A percentile compares a stretch with the other conserved stretches of the same genome.
Conservation (phyloP, 148 eudicot genomes). For the Selenicereus undatus region DNA sequence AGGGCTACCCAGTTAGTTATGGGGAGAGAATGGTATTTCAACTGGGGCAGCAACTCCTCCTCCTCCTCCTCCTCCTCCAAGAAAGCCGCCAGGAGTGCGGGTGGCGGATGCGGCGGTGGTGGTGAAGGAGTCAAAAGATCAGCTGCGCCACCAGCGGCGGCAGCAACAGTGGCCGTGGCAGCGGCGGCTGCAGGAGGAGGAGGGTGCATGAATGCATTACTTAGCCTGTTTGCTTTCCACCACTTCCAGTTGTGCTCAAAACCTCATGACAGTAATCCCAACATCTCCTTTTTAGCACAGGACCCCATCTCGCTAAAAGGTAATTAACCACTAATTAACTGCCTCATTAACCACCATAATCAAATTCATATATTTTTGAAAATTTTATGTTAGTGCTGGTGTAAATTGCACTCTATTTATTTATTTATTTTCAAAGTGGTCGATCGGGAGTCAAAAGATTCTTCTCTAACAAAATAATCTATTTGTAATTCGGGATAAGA, state of each 20-base stretch:
- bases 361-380: too few relatives aligned
- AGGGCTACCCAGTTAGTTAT: background rate
- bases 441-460: too few relatives aligned
- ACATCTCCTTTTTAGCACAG: constrained; percentile 24
- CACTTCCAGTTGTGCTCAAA: constrained; percentile 45
- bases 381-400: too few relatives aligned
- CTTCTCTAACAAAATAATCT: too few relatives aligned
- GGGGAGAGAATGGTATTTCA: constrained; percentile 54
- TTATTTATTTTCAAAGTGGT: too few relatives aligned
- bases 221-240: constrained; percentile 65
- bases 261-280: constrained; percentile 16
- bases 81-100: constrained; percentile 16
- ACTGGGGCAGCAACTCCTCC: constrained; percentile 35
- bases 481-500: background rate
- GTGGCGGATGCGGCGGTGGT: constrained; percentile 25
- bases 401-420: too few relatives aligned
- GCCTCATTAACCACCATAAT: background rate
- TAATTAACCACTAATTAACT: constrained; percentile 7
- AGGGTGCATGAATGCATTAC: constrained; percentile 57
- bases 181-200: constrained; percentile 26
- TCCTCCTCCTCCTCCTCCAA: constrained; percentile 28
- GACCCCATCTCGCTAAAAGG: constrained; percentile 45
- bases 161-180: constrained; percentile 9
- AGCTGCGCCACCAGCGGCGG: background rate
- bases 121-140: constrained; percentile 2